phyloP scores from a whole-genome alignment of 2,329 filamentous ascomycete species.

The Xylaria sp. region DNA sequence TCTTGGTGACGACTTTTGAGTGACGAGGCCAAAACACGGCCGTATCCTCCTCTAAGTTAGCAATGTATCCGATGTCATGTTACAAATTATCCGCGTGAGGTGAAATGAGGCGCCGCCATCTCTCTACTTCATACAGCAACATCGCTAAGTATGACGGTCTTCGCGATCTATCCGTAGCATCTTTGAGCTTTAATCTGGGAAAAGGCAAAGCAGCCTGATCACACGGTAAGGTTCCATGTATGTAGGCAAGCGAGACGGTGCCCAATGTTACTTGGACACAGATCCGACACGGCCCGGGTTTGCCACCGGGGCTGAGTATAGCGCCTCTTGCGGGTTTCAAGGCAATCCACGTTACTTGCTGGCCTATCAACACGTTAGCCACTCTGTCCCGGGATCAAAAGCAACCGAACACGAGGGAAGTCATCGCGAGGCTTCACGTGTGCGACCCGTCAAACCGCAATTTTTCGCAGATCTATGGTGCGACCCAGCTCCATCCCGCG shows the following conservation, averaged over 20 bases:
- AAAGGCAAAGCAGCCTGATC: conserved; percentile 9
- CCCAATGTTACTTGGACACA: conserved; percentile 25
- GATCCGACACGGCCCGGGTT: conserved; percentile 11
- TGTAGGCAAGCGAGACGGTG: conserved; percentile 29
- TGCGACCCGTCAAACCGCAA: conserved; percentile 20
- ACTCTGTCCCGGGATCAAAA: conserved; percentile 7
- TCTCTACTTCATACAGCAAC: background rate
- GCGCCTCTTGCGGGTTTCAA: conserved; percentile 22
- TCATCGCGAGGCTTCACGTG: conserved; percentile 21
- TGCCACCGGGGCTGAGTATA: conserved; percentile 14
- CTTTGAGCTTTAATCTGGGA: background rate
- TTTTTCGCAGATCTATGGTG: conserved; percentile 23
- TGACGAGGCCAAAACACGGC: background rate
- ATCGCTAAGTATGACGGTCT: background rate
- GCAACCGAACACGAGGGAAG: conserved; percentile 25
- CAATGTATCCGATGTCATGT: background rate
- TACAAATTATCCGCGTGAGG: background rate
- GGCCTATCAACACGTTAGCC: conserved; percentile 23
- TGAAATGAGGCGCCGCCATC: conserved; percentile 13
- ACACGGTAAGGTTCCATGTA: conserved; percentile 26
- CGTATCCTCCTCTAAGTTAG: background rate
- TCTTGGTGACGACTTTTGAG: background rate
- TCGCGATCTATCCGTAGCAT: conserved; percentile 4
- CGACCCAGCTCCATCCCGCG: conserved; percentile 9
- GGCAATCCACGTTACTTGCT: conserved; percentile 5